Evolutionary conservation across 1,284 basidiomycete species (phyloP), one percentile per base, ranked within the genome.

Genomic region (Leccinum fallax): DNA sequence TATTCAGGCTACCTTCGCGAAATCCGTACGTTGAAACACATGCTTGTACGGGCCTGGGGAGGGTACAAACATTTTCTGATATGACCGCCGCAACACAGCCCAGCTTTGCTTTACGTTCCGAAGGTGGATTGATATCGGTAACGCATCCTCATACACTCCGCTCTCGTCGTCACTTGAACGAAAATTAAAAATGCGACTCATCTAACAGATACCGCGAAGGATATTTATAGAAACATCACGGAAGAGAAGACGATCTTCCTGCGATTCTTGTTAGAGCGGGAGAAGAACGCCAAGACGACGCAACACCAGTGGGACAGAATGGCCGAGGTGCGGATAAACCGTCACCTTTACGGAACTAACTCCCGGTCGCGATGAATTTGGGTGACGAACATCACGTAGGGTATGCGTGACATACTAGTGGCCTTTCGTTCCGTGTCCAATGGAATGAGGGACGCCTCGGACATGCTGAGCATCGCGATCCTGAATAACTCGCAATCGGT

Each of bases 1-100:
- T 92, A 91, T 72, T 92, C 89, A 5, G 89, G 90, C 0, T 91
- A 92, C 74, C 79, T 92, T 57, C 83, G 89, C 56, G 89, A 92
- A 80, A 82, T 90, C 59, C 84, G 89, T 89, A 69, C 69, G 87
- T 78, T 58, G 61, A 69, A 67, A 71, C 59, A 34, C 59, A 54
- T 58, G 57, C 63, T 61, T 61, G 57, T 64, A 55, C 53, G 46
- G 62, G 54, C 24, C 62, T 60, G 51, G 15, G 16, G 24, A n/a
- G 51, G 16, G 26, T n/a, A 7, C 16, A 11, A 5, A 10, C n/a
- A 28, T 53, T 53, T 53, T 56, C 60, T 67, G 64, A 68, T 62
- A 38, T 10, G 34, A 55, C 40, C 55, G 61, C 15, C 6, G 67
- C 53, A 21, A 48, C 61, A 88, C 61, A 89, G 86, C 89, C 34